phyloP scores from a whole-genome alignment of 2,329 filamentous ascomycete species.

The Davidsoniella australis region DNA sequence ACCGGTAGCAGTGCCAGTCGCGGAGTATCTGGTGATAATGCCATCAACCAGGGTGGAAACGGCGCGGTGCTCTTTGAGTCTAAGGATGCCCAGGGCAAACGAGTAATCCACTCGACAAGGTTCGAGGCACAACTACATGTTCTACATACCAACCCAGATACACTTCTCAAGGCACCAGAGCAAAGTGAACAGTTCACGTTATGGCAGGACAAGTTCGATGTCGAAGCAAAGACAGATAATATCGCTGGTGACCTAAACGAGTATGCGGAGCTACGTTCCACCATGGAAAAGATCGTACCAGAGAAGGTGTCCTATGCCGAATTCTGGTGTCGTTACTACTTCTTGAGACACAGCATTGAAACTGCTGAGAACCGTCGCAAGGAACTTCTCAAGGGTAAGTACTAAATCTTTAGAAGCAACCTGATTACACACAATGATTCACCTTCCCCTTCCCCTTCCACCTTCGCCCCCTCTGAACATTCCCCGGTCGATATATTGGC shows the following conservation, averaged over 20 bases:
- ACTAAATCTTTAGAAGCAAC: neutral
- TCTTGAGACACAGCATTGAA: conserved; percentile 80
- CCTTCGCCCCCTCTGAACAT: too few relatives aligned
- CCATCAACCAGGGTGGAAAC: conserved; percentile 26
- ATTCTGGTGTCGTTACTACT: conserved; percentile 95
- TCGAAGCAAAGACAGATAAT: conserved; percentile 67
- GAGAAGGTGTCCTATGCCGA: conserved; percentile 73
- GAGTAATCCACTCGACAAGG: conserved; percentile 84
- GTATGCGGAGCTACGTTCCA: conserved; percentile 66
- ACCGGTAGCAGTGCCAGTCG: conserved; percentile 27
- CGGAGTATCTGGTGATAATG: neutral
- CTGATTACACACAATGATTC: neutral
- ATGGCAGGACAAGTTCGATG: conserved; percentile 61
- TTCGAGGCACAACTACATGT: conserved; percentile 94
- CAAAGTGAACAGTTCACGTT: conserved; percentile 50
- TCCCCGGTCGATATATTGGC: too few relatives aligned
- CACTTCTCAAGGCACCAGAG: conserved; percentile 66
- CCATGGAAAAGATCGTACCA: conserved; percentile 95
- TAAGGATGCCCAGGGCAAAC: conserved; percentile 74
- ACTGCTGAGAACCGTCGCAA: conserved; percentile 76
- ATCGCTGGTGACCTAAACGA: conserved; percentile 70
- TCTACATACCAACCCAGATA: conserved; percentile 70
- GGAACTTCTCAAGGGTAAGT: conserved; percentile 76
- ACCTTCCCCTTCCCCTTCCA: too few relatives aligned
- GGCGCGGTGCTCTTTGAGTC: conserved; percentile 74